These are phyloP conservation scores for Cladosporium sp. DNA, from an alignment of 2,329 filamentous ascomycete genomes.

Conservation along the genomic window DNA sequence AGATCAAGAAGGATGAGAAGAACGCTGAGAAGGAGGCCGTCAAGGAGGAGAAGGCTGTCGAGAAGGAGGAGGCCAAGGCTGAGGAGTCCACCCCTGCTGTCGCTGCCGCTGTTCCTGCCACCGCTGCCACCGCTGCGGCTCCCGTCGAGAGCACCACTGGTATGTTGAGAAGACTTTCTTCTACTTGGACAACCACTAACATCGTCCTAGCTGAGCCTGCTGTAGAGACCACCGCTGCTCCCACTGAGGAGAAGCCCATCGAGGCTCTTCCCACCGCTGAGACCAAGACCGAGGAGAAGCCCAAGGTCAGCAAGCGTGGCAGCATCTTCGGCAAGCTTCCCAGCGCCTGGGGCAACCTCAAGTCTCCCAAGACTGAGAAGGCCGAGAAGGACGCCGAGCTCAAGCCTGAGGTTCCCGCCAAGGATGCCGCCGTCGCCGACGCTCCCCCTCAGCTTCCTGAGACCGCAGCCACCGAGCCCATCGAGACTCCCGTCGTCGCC, in stretches of 20 bases:
- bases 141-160: not conserved
- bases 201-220: conserved; percentile 23
- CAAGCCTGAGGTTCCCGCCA: conserved; percentile 44
- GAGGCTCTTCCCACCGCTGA: conserved; percentile 11
- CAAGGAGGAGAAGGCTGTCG: conserved; percentile 32
- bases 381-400: conserved; percentile 67
- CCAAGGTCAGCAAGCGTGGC: conserved; percentile 73
- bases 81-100: conserved; percentile 30
- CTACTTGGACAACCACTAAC: conserved; percentile 19
- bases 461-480: conserved; percentile 40
- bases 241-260: conserved; percentile 34
- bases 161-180: conserved; percentile 9
- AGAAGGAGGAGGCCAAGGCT: conserved; percentile 33
- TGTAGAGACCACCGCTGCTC: conserved; percentile 20
- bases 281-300: conserved; percentile 37
- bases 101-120: conserved; percentile 16
- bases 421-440: conserved; percentile 43
- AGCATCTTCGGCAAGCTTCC: conserved; percentile 67
- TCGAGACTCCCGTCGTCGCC: conserved; percentile 24
- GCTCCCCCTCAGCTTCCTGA: conserved; percentile 32
- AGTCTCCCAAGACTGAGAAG: conserved; percentile 55
- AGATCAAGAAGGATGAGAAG: conserved; percentile 40
- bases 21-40: conserved; percentile 37
- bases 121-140: conserved; percentile 30
- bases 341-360: conserved; percentile 56